Percentiles rank a stretch among this genome's conserved stretches.
Evolutionary conservation across 306 rosid genomes (phyloP).

Genomic region (Vigna trinervia): DNA sequence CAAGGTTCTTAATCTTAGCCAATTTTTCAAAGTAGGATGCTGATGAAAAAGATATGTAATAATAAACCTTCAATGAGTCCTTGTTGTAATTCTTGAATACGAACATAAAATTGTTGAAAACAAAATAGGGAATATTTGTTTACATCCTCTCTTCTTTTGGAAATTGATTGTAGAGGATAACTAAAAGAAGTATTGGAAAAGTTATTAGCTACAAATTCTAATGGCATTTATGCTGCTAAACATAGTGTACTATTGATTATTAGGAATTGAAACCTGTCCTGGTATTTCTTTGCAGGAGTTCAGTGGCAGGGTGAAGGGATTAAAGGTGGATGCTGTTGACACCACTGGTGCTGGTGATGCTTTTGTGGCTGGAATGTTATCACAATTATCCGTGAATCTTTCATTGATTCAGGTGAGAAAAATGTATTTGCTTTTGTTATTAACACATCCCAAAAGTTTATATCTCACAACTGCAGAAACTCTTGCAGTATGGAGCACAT

Average conservation of each 20-base stretch:
- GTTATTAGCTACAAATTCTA: constrained; percentile 6
- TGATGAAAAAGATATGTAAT: constrained; percentile 20
- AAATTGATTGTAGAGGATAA: neutral
- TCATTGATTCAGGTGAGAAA: constrained; percentile 77
- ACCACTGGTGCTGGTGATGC: constrained; percentile 99
- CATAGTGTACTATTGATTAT: constrained; percentile 17
- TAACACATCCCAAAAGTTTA: constrained; percentile 12
- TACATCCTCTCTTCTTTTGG: constrained; percentile 7
- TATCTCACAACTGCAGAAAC: neutral
- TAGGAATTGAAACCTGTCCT: constrained; percentile 23
- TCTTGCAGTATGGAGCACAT: neutral
- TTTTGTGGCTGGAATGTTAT: constrained; percentile 92
- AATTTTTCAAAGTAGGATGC: neutral
- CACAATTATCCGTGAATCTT: constrained; percentile 79
- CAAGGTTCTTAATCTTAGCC: neutral
- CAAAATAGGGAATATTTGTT: neutral
- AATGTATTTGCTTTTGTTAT: constrained; percentile 14
- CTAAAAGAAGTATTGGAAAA: neutral
- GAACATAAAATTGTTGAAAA: constrained; percentile 19
- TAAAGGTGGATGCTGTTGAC: constrained; percentile 89
- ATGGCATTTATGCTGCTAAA: constrained; percentile 15
- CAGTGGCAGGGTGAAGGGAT: constrained; percentile 80
- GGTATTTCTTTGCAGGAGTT: constrained; percentile 66
- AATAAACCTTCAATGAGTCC: neutral
- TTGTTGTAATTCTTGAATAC: neutral